Evolutionary conservation across 2,329 filamentous ascomycete genomes (phyloP), one percentile per base, ranked within the genome.

Genomic region (Ophiostoma tasmaniense): DNA sequence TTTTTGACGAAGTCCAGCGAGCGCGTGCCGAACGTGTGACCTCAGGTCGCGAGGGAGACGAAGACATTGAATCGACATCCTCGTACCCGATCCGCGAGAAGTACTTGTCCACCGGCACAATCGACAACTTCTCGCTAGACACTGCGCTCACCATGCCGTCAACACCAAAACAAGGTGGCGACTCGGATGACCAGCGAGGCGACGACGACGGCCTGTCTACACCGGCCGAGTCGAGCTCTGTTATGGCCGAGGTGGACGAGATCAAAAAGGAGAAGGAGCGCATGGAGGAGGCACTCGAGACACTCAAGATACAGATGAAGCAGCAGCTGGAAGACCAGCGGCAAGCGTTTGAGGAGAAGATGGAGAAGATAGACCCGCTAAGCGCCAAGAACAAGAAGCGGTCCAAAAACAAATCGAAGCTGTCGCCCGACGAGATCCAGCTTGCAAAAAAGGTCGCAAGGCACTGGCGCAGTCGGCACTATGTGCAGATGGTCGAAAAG

Each of bases 111-210:
- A 95, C 90, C 68, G 94, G 94, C 1, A 97, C 94, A 0, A 84
- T 98, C 67, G 95, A 99, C 79, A 97, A 96, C 76, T 95, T 97
- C 75, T 98, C 94, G 1, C 83, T 99, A 20, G 95, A 99, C 76
- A 99, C 95, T 1, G 90, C 89, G 14, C 83, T 99, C 66, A 99
- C 95, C 0, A 93, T 97, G 84, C 95, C 95, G 1, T 96, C 93
- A 0, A 98, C 94, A 0, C 95, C 95, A 2, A 91, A 87, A 71
- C 88, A 90, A 4, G 64, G 64, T 71, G 86, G 85, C 30, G 92
- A 93, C 69, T 86, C 88, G 0, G 92, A 94, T 65, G 90, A 94
- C 33, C 86, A 85, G 71, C 81, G n/a, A 17, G 88, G 87, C 71
- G 86, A 91, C 14, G 14, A 13, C 13, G 64, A 66, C 25, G 91